phyloP scores from a whole-genome alignment of 164 flowering plant species.

The Liriodendron chinense region DNA sequence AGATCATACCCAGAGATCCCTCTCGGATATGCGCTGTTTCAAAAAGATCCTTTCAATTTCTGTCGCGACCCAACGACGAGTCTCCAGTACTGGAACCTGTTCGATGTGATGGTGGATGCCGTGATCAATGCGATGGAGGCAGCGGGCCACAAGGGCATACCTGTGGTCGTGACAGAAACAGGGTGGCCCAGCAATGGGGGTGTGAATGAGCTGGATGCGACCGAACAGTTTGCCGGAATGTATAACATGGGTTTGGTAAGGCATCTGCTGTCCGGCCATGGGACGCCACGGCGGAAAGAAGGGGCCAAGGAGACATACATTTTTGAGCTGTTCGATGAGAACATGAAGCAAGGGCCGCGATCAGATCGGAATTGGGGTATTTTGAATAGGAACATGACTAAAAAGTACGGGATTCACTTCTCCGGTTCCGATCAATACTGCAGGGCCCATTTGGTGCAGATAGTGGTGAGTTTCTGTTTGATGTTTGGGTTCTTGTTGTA shows the following conservation, averaged over 20 bases:
- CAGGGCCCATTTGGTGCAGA: background rate
- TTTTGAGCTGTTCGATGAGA: conserved; percentile 62
- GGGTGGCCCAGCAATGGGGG: conserved; percentile 81
- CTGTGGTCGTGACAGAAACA: conserved; percentile 67
- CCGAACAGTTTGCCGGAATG: conserved; percentile 43
- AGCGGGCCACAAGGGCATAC: conserved; percentile 59
- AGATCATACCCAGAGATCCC: conserved; percentile 49
- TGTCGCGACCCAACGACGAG: conserved; percentile 69
- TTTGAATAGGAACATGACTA: conserved; percentile 49
- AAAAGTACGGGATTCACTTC: conserved; percentile 35
- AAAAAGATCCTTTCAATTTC: conserved; percentile 50
- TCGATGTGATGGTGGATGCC: conserved; percentile 80
- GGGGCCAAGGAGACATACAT: conserved; percentile 56
- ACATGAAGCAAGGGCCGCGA: conserved; percentile 5
- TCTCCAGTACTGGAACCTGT: conserved; percentile 69
- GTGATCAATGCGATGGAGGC: conserved; percentile 58
- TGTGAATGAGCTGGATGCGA: conserved; percentile 43
- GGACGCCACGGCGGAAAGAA: conserved; percentile 68
- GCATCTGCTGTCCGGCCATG: conserved; percentile 56
- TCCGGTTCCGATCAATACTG: conserved; percentile 19
- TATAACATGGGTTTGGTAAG: conserved; percentile 54
- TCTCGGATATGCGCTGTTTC: conserved; percentile 66
- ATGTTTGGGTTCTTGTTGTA: background rate
- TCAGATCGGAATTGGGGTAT: conserved; percentile 52
- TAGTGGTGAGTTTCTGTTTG: background rate